phyloP scores from a whole-genome alignment of 371 early-diverging fungal genomes.

The Saksenaea vasiformis region DNA sequence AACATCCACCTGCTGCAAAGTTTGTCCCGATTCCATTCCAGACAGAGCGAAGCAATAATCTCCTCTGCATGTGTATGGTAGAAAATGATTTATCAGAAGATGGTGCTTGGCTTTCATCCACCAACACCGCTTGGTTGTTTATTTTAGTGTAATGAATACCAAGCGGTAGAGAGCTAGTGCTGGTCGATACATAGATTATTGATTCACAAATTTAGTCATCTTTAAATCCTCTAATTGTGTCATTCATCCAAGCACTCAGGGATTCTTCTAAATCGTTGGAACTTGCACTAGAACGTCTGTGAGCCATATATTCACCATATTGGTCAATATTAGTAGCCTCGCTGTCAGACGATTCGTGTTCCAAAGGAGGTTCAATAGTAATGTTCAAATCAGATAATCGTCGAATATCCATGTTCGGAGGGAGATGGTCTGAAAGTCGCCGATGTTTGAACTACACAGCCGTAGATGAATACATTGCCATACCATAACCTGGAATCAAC shows the following conservation, averaged over 20 bases:
- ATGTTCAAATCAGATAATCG: constrained; percentile 50
- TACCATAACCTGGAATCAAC: not conserved
- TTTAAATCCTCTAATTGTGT: not conserved
- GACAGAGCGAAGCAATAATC: no score
- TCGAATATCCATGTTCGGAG: constrained; percentile 28
- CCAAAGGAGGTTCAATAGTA: constrained; percentile 35
- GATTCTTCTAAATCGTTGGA: not conserved
- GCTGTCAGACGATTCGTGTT: constrained; percentile 12
- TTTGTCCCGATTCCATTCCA: no score
- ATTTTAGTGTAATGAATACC: no score
- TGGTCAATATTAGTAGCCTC: not conserved
- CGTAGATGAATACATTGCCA: not conserved
- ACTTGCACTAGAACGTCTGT: not conserved
- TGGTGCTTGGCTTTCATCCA: no score
- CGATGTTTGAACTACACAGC: constrained; percentile 35
- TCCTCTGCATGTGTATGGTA: no score
- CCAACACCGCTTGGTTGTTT: no score
- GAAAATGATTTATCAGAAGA: no score
- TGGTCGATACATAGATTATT: no score
- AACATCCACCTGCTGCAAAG: no score
- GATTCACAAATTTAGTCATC: not conserved
- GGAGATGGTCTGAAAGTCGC: constrained; percentile 27
- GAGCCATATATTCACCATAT: not conserved
- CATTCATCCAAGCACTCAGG: not conserved
- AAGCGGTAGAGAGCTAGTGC: no score